Conservation (phyloP, 768 basidiomycete genomes). For the Rhodotorula kratochvilovae region DNA sequence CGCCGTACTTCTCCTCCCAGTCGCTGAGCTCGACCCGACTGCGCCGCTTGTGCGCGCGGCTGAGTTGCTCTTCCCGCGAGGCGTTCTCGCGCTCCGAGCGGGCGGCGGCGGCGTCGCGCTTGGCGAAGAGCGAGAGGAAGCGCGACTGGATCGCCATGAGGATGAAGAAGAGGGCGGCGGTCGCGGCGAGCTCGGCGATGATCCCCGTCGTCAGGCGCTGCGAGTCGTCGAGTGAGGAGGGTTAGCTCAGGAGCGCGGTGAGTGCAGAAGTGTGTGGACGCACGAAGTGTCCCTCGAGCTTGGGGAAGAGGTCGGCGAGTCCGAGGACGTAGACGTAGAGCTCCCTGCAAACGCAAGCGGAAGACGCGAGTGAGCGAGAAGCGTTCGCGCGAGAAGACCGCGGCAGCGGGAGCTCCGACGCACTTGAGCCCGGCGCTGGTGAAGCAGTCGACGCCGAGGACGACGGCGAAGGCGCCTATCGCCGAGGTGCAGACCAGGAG, state of each 20-base stretch:
- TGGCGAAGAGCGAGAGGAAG: constrained; percentile 66
- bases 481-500: background rate
- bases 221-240: background rate
- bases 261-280: too few species aligned
- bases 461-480: background rate
- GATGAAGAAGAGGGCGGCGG: constrained; percentile 68
- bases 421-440: too few species aligned
- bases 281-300: too few species aligned
- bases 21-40: constrained; percentile 65
- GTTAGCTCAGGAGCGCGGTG: too few species aligned
- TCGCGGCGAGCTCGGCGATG: constrained; percentile 64
- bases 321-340: too few species aligned
- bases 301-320: too few species aligned
- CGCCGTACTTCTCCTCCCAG: constrained; percentile 83
- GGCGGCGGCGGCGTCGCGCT: constrained; percentile 8
- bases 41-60: constrained; percentile 64
- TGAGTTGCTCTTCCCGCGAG: constrained; percentile 58
- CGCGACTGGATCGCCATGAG: constrained; percentile 77
- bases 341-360: too few species aligned
- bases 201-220: background rate
- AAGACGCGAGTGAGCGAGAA: too few species aligned
- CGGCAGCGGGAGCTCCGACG: too few species aligned
- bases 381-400: too few species aligned
- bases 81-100: constrained; percentile 56
- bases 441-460: background rate